Evolutionary conservation across 2,329 filamentous ascomycete species (phyloP), one percentile per base, ranked within the genome.

Genomic region (Aaosphaeria arxii): DNA sequence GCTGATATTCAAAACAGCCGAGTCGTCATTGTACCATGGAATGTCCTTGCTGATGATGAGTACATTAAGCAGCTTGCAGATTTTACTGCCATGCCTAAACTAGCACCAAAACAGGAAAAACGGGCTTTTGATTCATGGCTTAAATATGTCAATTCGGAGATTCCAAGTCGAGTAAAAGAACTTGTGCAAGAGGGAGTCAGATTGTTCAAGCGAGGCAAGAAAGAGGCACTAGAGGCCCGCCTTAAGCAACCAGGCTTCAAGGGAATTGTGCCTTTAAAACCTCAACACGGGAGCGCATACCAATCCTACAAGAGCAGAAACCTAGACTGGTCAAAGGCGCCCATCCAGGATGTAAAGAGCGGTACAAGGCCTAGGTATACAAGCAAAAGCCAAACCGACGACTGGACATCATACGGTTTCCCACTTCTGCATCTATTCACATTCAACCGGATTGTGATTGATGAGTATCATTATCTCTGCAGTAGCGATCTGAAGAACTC

Each of bases 401-500:
- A 64, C 44, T 70, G 67, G 62, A 53, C 53, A 24, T 49, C 53
- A 5, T 58, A 65, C 42, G 47, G 54, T 9, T 51, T 46, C 6
- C 72, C 73, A 1, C 59, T 82, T 0, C 58, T 87, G 1, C 82
- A 87, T 50, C 75, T 83, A 56, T 87, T 86, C 58, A 63, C 70
- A 2, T 87, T 81, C 61, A 79, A 79, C 46, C 74, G 85, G 5
- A 49, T 87, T 0, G 75, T 87, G 2, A 71, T 86, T 1, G 85
- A 88, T 51, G 85, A 88, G 54, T 86, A 82, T 54, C 81, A 83
- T 1, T 84, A 86, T 52, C 67, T 79, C 5, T 71, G 73, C 17
- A 55, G 40, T 59, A 69, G 11, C 63, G 74, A 43, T 67, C 73
- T 50, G 29, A 49, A 51, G 4, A 64, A 56, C 24, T 43, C 52